A percentile compares a stretch with the other conserved stretches of the same genome.
These are phyloP conservation scores for Phlebopus sp. DNA, from an alignment of 1,284 basidiomycete genomes.

Conservation along the genomic window DNA sequence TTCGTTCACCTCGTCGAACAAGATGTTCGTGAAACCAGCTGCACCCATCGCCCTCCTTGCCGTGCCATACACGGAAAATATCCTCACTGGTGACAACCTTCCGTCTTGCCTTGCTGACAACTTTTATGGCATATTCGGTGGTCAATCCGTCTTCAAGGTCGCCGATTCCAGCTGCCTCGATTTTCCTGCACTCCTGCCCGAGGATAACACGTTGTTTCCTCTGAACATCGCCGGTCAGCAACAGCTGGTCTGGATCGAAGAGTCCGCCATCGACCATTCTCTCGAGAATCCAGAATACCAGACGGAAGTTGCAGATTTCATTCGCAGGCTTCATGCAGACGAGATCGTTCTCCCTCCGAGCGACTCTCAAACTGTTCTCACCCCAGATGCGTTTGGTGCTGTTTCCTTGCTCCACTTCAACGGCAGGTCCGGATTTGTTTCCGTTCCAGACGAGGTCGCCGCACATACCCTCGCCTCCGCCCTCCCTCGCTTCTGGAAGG, in stretches of 20 bases:
- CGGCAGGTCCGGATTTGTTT: slow-evolving; percentile 19
- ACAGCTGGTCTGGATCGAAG: slow-evolving; percentile 62
- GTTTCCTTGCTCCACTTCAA: slow-evolving; percentile 17
- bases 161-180: slow-evolving; percentile 38
- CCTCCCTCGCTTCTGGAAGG: slow-evolving; percentile 63
- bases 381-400: slow-evolving; percentile 1
- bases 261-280: slow-evolving; percentile 46
- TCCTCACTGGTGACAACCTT: slow-evolving; percentile 15
- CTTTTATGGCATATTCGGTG: slow-evolving; percentile 54
- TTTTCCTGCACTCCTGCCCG: slow-evolving; percentile 21
- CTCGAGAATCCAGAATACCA: slow-evolving; percentile 31
- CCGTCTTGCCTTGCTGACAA: slow-evolving; percentile 46
- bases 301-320: slow-evolving; percentile 35
- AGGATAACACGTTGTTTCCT: slow-evolving; percentile 20
- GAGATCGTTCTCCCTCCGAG: slow-evolving; percentile 13
- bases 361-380: slow-evolving; percentile 20
- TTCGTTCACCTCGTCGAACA: not conserved
- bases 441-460: slow-evolving; percentile 15
- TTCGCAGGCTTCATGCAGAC: slow-evolving; percentile 24
- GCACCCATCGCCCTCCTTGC: slow-evolving; percentile 17
- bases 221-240: slow-evolving; percentile 24
- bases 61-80: slow-evolving; percentile 20
- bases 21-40: slow-evolving; percentile 14
- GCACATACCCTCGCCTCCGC: slow-evolving; percentile 38
- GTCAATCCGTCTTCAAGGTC: slow-evolving; percentile 47